Percentiles rank a stretch among this genome's conserved stretches.
Evolutionary conservation across 805 yeast species (phyloP).

Genomic region (Saccharomycopsis schoenii): DNA sequence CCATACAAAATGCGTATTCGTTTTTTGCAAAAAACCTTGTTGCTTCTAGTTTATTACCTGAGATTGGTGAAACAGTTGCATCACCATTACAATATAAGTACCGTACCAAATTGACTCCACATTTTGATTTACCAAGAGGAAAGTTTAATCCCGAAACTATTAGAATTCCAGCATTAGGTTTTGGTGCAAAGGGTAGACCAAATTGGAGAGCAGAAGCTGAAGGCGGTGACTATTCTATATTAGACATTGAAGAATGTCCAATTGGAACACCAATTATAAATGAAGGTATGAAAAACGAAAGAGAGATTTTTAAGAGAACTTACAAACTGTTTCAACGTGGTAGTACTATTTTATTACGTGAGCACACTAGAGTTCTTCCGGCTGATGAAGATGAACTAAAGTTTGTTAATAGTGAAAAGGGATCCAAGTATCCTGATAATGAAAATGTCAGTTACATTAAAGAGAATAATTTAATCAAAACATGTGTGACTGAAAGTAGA

Average conservation of each 20-base stretch:
- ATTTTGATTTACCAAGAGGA: slow-evolving; percentile 66
- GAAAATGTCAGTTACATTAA: slow-evolving; percentile 30
- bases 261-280: slow-evolving; percentile 80
- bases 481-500: slow-evolving; percentile 72
- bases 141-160: slow-evolving; percentile 29
- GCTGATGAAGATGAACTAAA: slow-evolving; percentile 25
- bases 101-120: slow-evolving; percentile 93
- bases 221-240: slow-evolving; percentile 54
- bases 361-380: slow-evolving; percentile 43
- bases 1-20: slow-evolving; percentile 73
- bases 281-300: slow-evolving; percentile 60
- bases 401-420: slow-evolving; percentile 28
- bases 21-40: slow-evolving; percentile 57
- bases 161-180: slow-evolving; percentile 67
- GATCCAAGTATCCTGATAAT: slow-evolving; percentile 32
- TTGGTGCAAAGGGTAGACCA: slow-evolving; percentile 78
- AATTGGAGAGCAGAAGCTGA: slow-evolving; percentile 44
- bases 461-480: slow-evolving; percentile 36
- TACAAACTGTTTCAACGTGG: slow-evolving; percentile 55
- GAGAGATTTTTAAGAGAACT: slow-evolving; percentile 41
- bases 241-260: slow-evolving; percentile 90
- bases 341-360: slow-evolving; percentile 80
- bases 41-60: slow-evolving; percentile 40
- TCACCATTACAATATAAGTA: slow-evolving; percentile 73
- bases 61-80: slow-evolving; percentile 50